Base-by-base conservation (phyloP, 129 eudicot genomes). In the Lactuca sativa region DNA sequence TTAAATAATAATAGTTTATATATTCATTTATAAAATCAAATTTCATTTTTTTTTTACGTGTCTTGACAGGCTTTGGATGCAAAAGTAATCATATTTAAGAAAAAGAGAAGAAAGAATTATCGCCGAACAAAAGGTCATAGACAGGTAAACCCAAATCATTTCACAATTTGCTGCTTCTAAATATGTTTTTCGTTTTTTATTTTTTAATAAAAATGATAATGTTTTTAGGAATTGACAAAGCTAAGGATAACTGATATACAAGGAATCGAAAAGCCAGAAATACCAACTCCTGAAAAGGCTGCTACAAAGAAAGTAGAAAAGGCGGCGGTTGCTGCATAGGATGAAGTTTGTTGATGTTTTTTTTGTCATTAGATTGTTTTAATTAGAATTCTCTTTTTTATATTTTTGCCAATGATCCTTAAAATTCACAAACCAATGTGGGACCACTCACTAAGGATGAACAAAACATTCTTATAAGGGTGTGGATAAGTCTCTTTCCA, bases 81-180 rank as follows among this genome's bases (percentile, higher is more conserved):
- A 44, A 89, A 93, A 80, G 98, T 93, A 55, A 84, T 93, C 60
- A 86, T 93, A 77, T 93, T 93, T 73, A 93, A 89, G 89, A 93
- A 93, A 81, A 93, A 93, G 83, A 89, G 97, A 74, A 78, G 98
- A 66, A 93, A 93, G 97, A 93, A 93, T 71, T 93, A 93, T 80
- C 84, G 98, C 64, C 81, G 97, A 77, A 89, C 82, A 9, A 93
- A 83, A 61, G 98, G 98, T 36, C 98, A 89, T 62, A 83, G 98
- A 33, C 98, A 93, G 95, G 98, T 93, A 85, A 80, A 36, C 49
- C 65, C 21, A 15, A 15, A 62, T 66, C 11, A 34, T 11, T 30
- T 56, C 21, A 13, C 21, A 41, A 6, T 36, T 47, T 72, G 52
- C 47, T 33, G 52, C 12, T 62, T 69, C 37, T 52, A 67, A 66